Evolutionary conservation across 805 yeast genomes (phyloP).

Genomic region (Saccharomycopsis guyanensis): DNA sequence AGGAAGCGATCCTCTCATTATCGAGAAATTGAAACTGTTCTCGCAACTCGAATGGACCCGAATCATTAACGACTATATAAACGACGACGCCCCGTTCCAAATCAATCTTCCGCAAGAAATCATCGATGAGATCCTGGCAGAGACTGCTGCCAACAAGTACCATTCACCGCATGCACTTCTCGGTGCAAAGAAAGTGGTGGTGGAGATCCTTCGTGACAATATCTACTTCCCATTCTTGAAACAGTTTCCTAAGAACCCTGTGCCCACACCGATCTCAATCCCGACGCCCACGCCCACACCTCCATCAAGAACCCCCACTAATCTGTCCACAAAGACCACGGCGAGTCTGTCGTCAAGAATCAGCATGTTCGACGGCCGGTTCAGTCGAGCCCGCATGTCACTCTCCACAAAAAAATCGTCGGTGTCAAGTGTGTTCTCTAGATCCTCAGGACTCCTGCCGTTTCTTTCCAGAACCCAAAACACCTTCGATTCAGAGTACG

Average conservation of each 20-base stretch:
- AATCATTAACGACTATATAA: conserved; percentile 36
- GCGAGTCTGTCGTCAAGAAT: too few species aligned
- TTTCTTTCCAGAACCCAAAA: not conserved
- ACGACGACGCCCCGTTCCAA: conserved; percentile 38
- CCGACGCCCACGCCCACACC: not conserved
- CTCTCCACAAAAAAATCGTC: not conserved
- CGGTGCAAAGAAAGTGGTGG: conserved; percentile 28
- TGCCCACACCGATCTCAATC: too few species aligned
- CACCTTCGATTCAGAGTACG: not conserved
- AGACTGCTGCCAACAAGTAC: conserved; percentile 23
- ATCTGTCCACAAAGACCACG: too few species aligned
- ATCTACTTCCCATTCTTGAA: conserved; percentile 27
- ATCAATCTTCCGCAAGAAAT: conserved; percentile 40
- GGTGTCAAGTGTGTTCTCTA: conserved; percentile 3
- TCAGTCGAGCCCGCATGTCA: not conserved
- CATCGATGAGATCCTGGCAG: conserved; percentile 26
- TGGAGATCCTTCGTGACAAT: conserved; percentile 29
- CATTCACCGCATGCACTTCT: conserved; percentile 29
- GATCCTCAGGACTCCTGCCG: not conserved
- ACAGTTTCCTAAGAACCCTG: too few species aligned
- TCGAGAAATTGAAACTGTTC: not conserved
- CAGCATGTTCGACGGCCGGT: too few species aligned
- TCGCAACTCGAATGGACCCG: conserved; percentile 8
- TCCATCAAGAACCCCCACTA: too few species aligned
- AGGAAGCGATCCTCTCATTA: not conserved